Base-by-base conservation (phyloP, 345 rosid genomes). In the Lenwebbia sp. region DNA sequence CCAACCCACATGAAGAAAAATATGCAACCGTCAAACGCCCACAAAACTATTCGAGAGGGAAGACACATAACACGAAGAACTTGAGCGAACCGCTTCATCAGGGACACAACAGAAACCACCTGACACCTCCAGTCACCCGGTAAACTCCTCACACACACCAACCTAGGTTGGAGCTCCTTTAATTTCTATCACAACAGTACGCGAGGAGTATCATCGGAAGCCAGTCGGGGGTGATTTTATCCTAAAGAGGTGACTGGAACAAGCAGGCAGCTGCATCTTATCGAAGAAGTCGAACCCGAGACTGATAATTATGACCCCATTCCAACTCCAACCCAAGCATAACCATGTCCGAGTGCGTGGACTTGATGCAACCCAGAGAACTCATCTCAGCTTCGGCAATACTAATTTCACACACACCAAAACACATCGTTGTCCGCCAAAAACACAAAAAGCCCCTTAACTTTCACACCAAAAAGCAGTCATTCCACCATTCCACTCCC, bases 21-120 rank as follows among this genome's bases (percentile, higher is more conserved):
- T 6, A 0, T 0, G 1, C 0, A 0, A 19, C 78, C 11, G 13
- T 65, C 47, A 70, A 70, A 70, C 0, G 7, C 7, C 13, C 44
- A 19, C 4, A 1, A 70, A 70, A 70, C 7, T 37, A 70, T 33
- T 70, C 7, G 2, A 70, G 78, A 8, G 25, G 78, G 78, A 70
- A 70, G 25, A 70, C 10, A 33, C 13, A 33, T 33, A 70, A 9
- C 0, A 22, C 13, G 0, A 70, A 37, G 78, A 70, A 70, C 78
- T 33, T 11, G 7, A 37, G 78, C 25, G 10, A 9, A 17, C 25
- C 7, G 3, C 78, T 23, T 33, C 78, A 70, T 70, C 78, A 57
- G 3, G 30, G 65, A 26, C 15, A 57, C 7, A 4, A 57, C 33
- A 57, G 65, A 5, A 12, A 57, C 30, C 17, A 33, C 47, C 47